A percentile compares a stretch with the other conserved stretches of the same genome.
Evolutionary conservation across 1,139 yeast species (phyloP).

Genomic region (Yamadazyma aaseri): DNA sequence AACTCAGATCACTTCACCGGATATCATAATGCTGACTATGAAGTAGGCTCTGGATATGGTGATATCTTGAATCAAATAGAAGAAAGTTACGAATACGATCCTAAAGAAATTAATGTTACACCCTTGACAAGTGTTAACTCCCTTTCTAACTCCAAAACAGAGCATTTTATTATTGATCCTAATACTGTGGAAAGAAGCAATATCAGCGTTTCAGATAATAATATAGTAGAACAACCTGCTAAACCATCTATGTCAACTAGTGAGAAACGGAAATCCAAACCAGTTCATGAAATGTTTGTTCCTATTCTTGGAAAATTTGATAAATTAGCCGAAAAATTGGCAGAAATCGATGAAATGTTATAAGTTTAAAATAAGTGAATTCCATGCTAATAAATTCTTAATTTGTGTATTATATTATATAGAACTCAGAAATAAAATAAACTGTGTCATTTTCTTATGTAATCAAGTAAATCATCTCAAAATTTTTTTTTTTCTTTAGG

Average conservation of each 20-base stretch:
- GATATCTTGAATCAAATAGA: slow-evolving; percentile 8
- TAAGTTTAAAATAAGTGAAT: slow-evolving; percentile 2
- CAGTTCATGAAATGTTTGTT: slow-evolving; percentile 46
- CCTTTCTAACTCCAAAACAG: slow-evolving; percentile 14
- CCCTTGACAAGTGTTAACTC: slow-evolving; percentile 44
- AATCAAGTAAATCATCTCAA: slow-evolving; percentile 1
- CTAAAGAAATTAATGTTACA: slow-evolving; percentile 19
- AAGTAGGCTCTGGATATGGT: slow-evolving; percentile 13
- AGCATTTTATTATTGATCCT: neutral
- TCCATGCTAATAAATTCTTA: too few relatives aligned
- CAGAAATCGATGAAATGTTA: slow-evolving; percentile 37
- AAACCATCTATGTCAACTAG: slow-evolving; percentile 5
- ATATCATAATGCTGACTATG: slow-evolving; percentile 4
- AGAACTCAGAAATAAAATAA: neutral
- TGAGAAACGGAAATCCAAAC: slow-evolving; percentile 30
- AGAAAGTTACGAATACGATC: slow-evolving; percentile 9
- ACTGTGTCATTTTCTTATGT: slow-evolving; percentile 1
- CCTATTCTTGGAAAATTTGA: slow-evolving; percentile 48
- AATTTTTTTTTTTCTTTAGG: neutral
- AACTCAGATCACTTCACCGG: neutral
- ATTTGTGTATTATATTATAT: slow-evolving; percentile 1
- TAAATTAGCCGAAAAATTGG: slow-evolving; percentile 44
- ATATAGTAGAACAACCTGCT: neutral
- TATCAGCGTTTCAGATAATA: neutral
- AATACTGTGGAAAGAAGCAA: neutral